phyloP scores from a whole-genome alignment of 768 basidiomycete species.

The Lentinula lateritia region DNA sequence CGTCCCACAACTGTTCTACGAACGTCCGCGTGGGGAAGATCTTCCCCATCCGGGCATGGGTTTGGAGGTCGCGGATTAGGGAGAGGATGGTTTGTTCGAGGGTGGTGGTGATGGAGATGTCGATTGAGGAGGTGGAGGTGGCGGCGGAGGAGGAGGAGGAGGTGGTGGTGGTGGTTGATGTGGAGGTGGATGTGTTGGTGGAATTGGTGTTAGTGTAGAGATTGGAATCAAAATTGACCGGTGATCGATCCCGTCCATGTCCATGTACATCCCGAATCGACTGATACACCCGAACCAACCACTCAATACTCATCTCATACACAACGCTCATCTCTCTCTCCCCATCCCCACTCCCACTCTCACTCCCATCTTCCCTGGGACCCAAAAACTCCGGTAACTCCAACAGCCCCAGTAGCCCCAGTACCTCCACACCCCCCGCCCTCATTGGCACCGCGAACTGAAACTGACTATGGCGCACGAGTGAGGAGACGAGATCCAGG shows the following conservation, averaged over 20 bases:
- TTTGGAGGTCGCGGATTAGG: slow-evolving; percentile 30
- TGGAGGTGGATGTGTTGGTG: background rate
- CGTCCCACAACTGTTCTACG: slow-evolving; percentile 40
- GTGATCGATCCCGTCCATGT: no score
- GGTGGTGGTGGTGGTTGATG: slow-evolving; percentile 2
- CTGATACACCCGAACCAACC: no score
- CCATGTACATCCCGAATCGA: no score
- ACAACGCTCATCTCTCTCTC: no score
- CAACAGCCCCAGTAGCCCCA: no score
- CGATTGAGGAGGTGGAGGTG: no score
- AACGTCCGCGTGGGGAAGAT: slow-evolving; percentile 46
- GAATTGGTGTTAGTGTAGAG: no score
- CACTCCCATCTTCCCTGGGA: background rate
- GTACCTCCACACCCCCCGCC: background rate
- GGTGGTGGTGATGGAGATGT: slow-evolving; percentile 9
- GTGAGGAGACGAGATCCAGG: slow-evolving; percentile 4
- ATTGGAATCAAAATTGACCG: no score
- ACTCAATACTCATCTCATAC: no score
- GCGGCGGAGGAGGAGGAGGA: no score
- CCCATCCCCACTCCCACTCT: background rate
- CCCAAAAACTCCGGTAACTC: slow-evolving; percentile 10
- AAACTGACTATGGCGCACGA: no score
- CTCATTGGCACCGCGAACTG: no score
- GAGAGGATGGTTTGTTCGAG: slow-evolving; percentile 12
- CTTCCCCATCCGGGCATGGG: slow-evolving; percentile 39